These are phyloP conservation scores for Aureobasidium melanogenum DNA, from an alignment of 2,329 filamentous ascomycete genomes.

Conservation along the genomic window DNA sequence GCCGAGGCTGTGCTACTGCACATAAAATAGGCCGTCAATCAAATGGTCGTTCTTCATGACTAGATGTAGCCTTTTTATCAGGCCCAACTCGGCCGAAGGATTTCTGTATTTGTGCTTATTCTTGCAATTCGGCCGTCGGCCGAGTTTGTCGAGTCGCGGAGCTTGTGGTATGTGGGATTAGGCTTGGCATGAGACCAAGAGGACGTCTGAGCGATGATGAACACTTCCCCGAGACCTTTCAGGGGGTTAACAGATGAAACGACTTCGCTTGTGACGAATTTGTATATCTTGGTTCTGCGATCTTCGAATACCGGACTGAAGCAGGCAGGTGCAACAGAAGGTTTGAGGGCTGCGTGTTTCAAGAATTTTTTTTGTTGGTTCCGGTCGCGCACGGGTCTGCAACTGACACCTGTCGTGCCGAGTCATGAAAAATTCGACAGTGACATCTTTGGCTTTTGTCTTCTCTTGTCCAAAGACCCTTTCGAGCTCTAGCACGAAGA, in stretches of 20 bases:
- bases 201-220: neutral
- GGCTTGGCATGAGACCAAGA: neutral
- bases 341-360: neutral
- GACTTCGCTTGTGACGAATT: neutral
- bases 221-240: neutral
- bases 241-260: neutral
- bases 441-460: neutral
- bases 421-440: neutral
- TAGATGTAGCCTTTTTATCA: neutral
- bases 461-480: neutral
- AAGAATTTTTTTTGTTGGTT: neutral
- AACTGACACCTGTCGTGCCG: neutral
- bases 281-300: neutral
- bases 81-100: neutral
- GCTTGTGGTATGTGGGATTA: no score
- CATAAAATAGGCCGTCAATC: neutral
- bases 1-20: slow-evolving; percentile 6
- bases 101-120: neutral
- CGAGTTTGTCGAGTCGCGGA: neutral
- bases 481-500: neutral
- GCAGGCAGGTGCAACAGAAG: neutral
- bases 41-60: neutral
- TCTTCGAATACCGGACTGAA: neutral
- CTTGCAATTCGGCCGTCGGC: neutral
- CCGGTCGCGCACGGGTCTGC: neutral